Conservation (phyloP, 2,329 filamentous ascomycete genomes). For the Beauveria medogensis region DNA sequence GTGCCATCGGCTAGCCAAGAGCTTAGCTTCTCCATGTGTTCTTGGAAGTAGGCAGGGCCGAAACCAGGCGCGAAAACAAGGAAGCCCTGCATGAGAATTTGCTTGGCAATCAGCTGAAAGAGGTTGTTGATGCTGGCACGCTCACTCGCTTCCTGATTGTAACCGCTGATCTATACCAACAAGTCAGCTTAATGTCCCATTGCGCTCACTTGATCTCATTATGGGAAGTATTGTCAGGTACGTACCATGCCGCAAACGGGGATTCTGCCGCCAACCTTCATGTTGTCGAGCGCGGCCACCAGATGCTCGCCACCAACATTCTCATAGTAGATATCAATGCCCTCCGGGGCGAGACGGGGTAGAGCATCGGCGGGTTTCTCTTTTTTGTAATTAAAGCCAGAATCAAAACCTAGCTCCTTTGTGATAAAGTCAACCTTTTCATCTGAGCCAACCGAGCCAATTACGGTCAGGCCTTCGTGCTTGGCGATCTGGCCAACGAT, state of each 20-base stretch:
- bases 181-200: background rate
- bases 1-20: slow-evolving; percentile 70
- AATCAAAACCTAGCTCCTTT: slow-evolving; percentile 44
- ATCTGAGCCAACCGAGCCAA: slow-evolving; percentile 72
- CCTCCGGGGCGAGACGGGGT: slow-evolving; percentile 61
- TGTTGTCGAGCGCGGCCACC: slow-evolving; percentile 33
- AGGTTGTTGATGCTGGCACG: slow-evolving; percentile 61
- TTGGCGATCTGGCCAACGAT: slow-evolving; percentile 79
- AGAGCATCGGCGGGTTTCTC: slow-evolving; percentile 63
- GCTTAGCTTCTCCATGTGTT: slow-evolving; percentile 69
- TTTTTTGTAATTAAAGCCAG: slow-evolving; percentile 83
- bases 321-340: slow-evolving; percentile 61
- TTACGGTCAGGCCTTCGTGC: slow-evolving; percentile 68
- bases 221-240: background rate
- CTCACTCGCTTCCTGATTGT: slow-evolving; percentile 53
- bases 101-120: slow-evolving; percentile 56
- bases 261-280: slow-evolving; percentile 59
- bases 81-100: slow-evolving; percentile 67
- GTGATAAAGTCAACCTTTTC: slow-evolving; percentile 65
- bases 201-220: too few relatives aligned
- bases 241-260: slow-evolving; percentile 54
- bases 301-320: slow-evolving; percentile 47
- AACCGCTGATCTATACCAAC: slow-evolving; percentile 52
- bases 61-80: slow-evolving; percentile 60
- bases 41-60: slow-evolving; percentile 55